phyloP scores from a whole-genome alignment of 805 yeast species.

The Ascoidea tarda region DNA sequence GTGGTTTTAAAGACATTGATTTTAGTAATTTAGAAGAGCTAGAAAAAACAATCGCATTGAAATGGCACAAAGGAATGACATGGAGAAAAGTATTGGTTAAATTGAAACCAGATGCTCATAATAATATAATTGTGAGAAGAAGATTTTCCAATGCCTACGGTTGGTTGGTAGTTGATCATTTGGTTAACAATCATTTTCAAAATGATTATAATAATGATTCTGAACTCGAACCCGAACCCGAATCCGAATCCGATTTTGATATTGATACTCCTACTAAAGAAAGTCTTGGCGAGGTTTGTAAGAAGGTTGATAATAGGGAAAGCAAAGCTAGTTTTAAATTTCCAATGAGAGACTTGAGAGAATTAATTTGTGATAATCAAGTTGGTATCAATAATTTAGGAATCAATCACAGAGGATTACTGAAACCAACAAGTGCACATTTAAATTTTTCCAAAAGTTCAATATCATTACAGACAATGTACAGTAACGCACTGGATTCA shows the following conservation, averaged over 20 bases:
- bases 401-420: too few species aligned
- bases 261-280: neutral
- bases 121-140: conserved; percentile 58
- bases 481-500: too few species aligned
- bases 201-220: conserved; percentile 6
- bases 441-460: too few species aligned
- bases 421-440: too few species aligned
- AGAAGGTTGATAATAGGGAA: too few species aligned
- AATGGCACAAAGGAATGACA: conserved; percentile 51
- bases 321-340: too few species aligned
- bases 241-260: neutral
- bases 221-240: neutral
- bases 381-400: too few species aligned
- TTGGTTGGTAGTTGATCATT: conserved; percentile 68
- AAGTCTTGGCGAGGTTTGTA: neutral
- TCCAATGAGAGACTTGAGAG: too few species aligned
- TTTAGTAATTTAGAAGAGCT: conserved; percentile 25
- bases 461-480: too few species aligned
- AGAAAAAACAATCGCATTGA: conserved; percentile 57
- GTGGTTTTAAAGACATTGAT: conserved; percentile 7
- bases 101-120: conserved; percentile 63
- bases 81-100: conserved; percentile 65
- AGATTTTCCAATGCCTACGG: conserved; percentile 72
- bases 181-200: conserved; percentile 46
- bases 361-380: too few species aligned